Conservation (phyloP, 768 basidiomycete genomes). For the Ramaria rubella region DNA sequence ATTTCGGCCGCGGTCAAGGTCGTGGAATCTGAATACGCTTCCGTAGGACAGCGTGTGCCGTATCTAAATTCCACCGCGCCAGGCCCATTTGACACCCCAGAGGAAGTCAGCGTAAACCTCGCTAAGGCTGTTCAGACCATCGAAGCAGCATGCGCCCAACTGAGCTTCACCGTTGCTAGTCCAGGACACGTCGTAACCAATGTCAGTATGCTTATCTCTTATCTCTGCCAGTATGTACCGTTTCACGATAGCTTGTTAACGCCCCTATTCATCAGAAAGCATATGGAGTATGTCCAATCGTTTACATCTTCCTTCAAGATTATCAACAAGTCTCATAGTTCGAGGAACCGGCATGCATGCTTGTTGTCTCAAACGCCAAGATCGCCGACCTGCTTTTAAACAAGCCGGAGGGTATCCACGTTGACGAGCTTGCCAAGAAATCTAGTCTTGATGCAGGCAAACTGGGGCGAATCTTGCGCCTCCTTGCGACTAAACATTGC, state of each 20-base stretch:
- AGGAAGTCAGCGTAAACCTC: constrained; percentile 13
- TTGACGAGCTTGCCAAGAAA: constrained; percentile 25
- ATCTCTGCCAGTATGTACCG: too few relatives aligned
- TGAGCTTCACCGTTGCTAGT: constrained; percentile 29
- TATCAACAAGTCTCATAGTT: too few relatives aligned
- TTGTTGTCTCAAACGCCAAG: constrained; percentile 28
- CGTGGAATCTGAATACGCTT: constrained; percentile 30
- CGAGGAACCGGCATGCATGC: constrained; percentile 23
- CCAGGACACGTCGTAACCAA: constrained; percentile 29
- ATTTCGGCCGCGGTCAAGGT: constrained; percentile 26
- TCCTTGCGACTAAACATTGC: constrained; percentile 35
- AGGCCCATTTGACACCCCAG: constrained; percentile 30
- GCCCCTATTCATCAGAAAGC: not conserved
- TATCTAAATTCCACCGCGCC: constrained; percentile 28
- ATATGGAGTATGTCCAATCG: not conserved
- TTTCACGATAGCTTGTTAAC: not conserved
- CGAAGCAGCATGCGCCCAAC: constrained; percentile 32
- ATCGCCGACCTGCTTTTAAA: constrained; percentile 34
- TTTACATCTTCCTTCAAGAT: not conserved
- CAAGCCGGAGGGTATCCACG: constrained; percentile 33
- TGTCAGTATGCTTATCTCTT: constrained; percentile 25
- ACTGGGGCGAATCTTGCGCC: constrained; percentile 33
- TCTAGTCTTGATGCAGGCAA: constrained; percentile 31
- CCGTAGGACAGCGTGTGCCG: constrained; percentile 22
- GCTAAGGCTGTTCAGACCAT: constrained; percentile 20